Evolutionary conservation across 805 yeast species (phyloP), one percentile per base, ranked within the genome.

Genomic region (Hanseniaspora meyeri): DNA sequence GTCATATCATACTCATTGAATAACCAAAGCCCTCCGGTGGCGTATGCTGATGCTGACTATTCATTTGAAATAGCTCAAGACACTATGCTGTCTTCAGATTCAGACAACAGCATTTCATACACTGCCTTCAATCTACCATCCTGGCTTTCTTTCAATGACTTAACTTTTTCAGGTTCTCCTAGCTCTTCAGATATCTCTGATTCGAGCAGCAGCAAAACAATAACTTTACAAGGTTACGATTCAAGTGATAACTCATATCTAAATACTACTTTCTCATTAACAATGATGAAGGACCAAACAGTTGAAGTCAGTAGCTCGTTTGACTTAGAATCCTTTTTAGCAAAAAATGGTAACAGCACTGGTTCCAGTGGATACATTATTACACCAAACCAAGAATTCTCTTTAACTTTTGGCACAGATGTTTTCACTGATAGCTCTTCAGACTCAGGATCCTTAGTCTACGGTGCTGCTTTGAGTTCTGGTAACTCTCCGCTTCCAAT

Each of bases 401-500:
- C 77, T 51, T 72, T 93, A 58, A 69, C 79, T 32, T 88, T 93
- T 64, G 79, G 81, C 46, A 65, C 71, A 73, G 32, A 70, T 78
- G 55, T 64, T 73, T 1, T 74, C 77, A 17, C 82, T 83, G 9
- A 31, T 12, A 29, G 12, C 38, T 43, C 51, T 19, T 51, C 49
- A 16, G 36, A 37, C 4, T 27, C 34, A 4, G 24, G 17, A n/a
- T 29, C 51, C 11, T n/a, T 55, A 4, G 12, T 24, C 3, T 87
- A 85, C 70, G 85, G 87, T 65, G 96, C 96, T 20, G 77, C 85
- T 60, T 80, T 90, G n/a, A 70, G 75, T 14, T 62, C 62, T 36
- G 88, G 87, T 67, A 79, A 90, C 65, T 78, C 95, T 1, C 91
- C 98, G 2, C 74, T 93, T 57, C 98, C 98, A 40, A 83, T 80